Evolutionary conservation across 2,329 filamentous ascomycete species (phyloP).

Genomic region (Bipolaris gigantea): DNA sequence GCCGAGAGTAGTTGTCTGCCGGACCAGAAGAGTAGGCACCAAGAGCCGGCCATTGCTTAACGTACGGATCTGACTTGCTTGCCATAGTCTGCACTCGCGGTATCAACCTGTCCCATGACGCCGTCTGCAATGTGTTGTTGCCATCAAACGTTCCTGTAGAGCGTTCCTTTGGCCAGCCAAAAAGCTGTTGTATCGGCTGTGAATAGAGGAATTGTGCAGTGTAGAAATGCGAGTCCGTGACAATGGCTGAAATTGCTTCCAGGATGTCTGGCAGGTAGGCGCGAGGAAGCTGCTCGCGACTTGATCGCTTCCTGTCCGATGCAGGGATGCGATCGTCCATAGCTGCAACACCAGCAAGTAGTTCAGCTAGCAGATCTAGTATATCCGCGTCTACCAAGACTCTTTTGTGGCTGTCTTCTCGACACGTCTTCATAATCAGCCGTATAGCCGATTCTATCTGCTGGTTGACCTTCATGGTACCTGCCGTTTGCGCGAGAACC

Average conservation of each 20-base stretch:
- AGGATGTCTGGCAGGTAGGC: constrained; percentile 70
- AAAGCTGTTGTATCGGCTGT: constrained; percentile 42
- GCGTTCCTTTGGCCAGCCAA: constrained; percentile 35
- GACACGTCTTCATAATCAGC: constrained; percentile 65
- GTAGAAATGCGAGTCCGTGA: constrained; percentile 77
- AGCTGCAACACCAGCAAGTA: constrained; percentile 56
- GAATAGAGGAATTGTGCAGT: constrained; percentile 63
- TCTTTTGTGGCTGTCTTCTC: constrained; percentile 69
- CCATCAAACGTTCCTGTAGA: constrained; percentile 23
- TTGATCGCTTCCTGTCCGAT: constrained; percentile 20
- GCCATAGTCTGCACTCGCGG: constrained; percentile 45
- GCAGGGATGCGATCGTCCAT: constrained; percentile 27
- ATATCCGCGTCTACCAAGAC: constrained; percentile 72
- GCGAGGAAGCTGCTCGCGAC: constrained; percentile 42
- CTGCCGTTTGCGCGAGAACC: constrained; percentile 65
- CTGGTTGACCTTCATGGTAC: constrained; percentile 58
- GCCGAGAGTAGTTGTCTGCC: constrained; percentile 35
- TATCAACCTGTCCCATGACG: constrained; percentile 41
- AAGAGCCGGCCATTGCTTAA: constrained; percentile 50
- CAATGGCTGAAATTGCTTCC: constrained; percentile 74
- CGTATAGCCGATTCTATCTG: constrained; percentile 64
- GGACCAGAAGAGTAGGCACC: constrained; percentile 35
- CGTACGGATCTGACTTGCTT: constrained; percentile 45
- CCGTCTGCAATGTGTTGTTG: constrained; percentile 16
- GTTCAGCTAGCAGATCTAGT: constrained; percentile 75